Percentiles rank a stretch among this genome's conserved stretches.
phyloP scores from a whole-genome alignment of 2,329 filamentous ascomycete genomes.

The Penicillium aurantiogriseum region DNA sequence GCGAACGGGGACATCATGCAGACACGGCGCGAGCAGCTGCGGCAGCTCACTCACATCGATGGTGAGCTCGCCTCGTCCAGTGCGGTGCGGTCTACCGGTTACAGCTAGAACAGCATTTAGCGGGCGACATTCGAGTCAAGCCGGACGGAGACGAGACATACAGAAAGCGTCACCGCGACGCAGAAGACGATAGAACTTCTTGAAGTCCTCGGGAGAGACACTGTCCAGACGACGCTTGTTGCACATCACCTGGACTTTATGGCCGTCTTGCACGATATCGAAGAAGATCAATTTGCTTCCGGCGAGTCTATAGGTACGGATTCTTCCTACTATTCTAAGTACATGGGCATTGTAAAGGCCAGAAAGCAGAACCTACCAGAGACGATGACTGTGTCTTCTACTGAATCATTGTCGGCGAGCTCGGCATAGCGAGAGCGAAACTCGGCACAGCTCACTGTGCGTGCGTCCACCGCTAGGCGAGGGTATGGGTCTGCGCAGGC shows the following conservation, averaged over 20 bases:
- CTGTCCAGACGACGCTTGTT: conserved; percentile 55
- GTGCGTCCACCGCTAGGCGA: conserved; percentile 32
- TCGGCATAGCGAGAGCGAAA: conserved; percentile 40
- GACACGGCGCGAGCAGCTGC: conserved; percentile 69
- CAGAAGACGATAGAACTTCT: conserved; percentile 63
- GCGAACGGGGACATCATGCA: conserved; percentile 73
- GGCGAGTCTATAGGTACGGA: conserved; percentile 67
- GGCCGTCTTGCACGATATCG: conserved; percentile 71
- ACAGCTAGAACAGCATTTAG: conserved; percentile 52
- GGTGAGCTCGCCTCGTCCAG: conserved; percentile 71
- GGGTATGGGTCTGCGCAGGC: conserved; percentile 41
- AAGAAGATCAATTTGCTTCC: conserved; percentile 82
- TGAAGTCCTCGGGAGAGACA: conserved; percentile 49
- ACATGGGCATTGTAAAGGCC: conserved; percentile 24
- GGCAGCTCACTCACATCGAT: conserved; percentile 68
- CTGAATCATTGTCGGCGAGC: conserved; percentile 40
- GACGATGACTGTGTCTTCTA: conserved; percentile 42
- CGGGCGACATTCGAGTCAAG: conserved; percentile 9
- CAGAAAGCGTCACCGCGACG: conserved; percentile 81
- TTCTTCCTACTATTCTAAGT: conserved; percentile 63
- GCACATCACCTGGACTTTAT: conserved; percentile 73
- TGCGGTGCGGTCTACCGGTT: conserved; percentile 67
- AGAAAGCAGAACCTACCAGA: conserved; percentile 42
- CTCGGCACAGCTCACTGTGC: conserved; percentile 35
- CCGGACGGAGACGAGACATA: conserved; percentile 53